phyloP scores from a whole-genome alignment of 2,329 filamentous ascomycete species.

The Ceratocystis cubensis region DNA sequence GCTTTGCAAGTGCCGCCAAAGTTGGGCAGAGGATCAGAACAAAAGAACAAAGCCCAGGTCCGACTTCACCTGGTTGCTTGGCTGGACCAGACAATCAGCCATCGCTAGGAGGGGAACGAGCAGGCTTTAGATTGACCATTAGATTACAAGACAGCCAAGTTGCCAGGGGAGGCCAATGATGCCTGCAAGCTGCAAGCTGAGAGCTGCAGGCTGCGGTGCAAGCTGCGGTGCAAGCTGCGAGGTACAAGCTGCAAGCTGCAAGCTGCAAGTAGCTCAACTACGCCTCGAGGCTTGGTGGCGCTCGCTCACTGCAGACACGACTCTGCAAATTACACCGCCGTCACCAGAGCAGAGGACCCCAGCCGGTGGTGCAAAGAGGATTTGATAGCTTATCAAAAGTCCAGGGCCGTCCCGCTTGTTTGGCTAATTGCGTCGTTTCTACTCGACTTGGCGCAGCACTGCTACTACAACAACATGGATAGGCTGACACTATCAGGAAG shows the following conservation, averaged over 20 bases:
- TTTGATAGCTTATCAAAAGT: conserved; percentile 7
- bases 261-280: not conserved
- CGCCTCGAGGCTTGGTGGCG: not conserved
- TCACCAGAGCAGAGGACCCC: not conserved
- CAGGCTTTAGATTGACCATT: conserved; percentile 7
- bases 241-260: not conserved
- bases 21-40: not conserved
- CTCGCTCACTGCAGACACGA: not conserved
- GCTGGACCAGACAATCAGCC: not conserved
- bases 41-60: not conserved
- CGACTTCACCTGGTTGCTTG: not conserved
- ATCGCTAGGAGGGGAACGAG: conserved; percentile 1
- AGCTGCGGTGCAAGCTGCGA: not conserved
- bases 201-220: not conserved
- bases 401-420: not conserved
- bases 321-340: conserved; percentile 10
- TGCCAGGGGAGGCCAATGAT: not conserved
- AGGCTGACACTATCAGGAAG: not conserved
- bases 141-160: conserved; percentile 3
- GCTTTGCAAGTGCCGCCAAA: not conserved
- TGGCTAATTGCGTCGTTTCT: not conserved
- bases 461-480: not conserved
- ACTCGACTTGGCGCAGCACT: not conserved
- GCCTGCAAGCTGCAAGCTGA: not conserved
- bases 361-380: conserved; percentile 6